These are phyloP conservation scores for Auricularia heimuer DNA, from an alignment of 768 basidiomycete genomes.

Conservation along the genomic window DNA sequence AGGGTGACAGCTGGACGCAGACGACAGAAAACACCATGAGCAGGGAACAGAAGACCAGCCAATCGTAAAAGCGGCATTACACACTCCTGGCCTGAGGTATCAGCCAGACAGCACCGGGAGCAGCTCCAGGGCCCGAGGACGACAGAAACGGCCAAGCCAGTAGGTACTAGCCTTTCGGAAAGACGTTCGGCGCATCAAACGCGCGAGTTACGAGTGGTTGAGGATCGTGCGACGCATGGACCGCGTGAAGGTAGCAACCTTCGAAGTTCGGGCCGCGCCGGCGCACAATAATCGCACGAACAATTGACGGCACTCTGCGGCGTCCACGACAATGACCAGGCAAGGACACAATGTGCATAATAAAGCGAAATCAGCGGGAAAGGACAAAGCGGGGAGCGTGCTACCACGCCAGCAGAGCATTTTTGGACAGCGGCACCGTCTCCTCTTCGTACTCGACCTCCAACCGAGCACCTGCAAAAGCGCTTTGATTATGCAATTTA, in stretches of 20 bases:
- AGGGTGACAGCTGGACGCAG: background rate
- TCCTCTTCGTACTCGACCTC: conserved; percentile 98
- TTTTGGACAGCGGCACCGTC: conserved; percentile 40
- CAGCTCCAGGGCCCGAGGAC: background rate
- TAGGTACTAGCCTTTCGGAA: background rate
- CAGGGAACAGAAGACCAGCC: background rate
- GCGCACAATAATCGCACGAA: no score
- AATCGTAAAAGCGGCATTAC: background rate
- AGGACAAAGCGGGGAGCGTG: background rate
- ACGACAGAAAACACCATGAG: background rate
- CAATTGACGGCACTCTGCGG: no score
- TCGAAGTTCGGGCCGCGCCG: no score
- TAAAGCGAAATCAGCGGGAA: background rate
- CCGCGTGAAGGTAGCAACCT: no score
- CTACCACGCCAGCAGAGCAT: conserved; percentile 15
- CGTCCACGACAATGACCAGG: no score
- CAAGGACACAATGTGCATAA: no score
- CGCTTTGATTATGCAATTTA: conserved; percentile 3
- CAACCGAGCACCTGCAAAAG: conserved; percentile 63
- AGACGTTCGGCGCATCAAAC: background rate
- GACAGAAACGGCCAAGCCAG: background rate
- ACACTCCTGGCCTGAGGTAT: background rate
- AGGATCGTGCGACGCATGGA: no score
- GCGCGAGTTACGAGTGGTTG: background rate
- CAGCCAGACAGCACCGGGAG: background rate